These are phyloP conservation scores for Oenanthe sinensis DNA, from an alignment of 129 eudicot species.

Conservation along the genomic window DNA sequence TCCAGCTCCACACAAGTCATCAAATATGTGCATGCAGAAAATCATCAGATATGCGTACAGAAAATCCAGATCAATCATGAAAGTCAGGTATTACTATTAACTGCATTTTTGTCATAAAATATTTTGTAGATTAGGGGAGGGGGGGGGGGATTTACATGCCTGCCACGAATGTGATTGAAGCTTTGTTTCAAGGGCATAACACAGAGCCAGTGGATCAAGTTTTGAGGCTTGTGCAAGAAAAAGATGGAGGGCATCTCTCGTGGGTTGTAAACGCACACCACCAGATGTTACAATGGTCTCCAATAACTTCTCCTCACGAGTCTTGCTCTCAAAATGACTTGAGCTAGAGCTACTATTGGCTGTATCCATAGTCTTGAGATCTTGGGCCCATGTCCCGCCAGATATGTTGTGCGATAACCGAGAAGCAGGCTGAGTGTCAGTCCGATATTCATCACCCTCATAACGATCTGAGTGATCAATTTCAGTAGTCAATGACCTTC, in stretches of 20 bases:
- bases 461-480: conserved; percentile 41
- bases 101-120: not conserved
- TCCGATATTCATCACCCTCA: conserved; percentile 24
- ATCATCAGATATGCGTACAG: not conserved
- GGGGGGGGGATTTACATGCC: conserved; percentile 29
- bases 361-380: conserved; percentile 39
- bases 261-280: conserved; percentile 88
- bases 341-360: conserved; percentile 39
- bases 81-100: not conserved
- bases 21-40: not conserved
- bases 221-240: conserved; percentile 69
- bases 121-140: not conserved
- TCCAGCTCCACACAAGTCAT: not conserved
- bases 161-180: conserved; percentile 87
- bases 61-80: conserved; percentile 4
- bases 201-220: conserved; percentile 58
- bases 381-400: conserved; percentile 61
- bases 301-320: conserved; percentile 74
- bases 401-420: conserved; percentile 31
- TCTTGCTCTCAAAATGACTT: conserved; percentile 40
- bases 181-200: conserved; percentile 69
- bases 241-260: conserved; percentile 79
- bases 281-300: conserved; percentile 85
- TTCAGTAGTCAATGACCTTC: conserved; percentile 70
- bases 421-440: conserved; percentile 33